Evolutionary conservation across 768 basidiomycete genomes (phyloP).

Genomic region (Leccinum subtestaceum): DNA sequence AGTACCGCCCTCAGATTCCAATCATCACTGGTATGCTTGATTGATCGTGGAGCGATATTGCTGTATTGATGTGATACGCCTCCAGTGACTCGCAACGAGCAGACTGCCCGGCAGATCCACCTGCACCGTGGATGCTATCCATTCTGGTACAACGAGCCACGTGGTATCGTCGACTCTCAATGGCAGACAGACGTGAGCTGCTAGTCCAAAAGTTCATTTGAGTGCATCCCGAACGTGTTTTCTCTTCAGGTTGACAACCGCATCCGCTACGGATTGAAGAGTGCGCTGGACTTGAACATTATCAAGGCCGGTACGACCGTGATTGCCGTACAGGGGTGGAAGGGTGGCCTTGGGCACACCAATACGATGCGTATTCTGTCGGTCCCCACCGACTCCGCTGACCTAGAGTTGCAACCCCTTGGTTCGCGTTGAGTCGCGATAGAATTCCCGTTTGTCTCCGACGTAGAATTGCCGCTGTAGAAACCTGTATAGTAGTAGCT

Average conservation of each 20-base stretch:
- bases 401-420: conserved; percentile 70
- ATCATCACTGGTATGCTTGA: conserved; percentile 81
- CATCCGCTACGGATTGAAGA: conserved; percentile 83
- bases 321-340: conserved; percentile 99
- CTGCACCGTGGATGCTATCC: conserved; percentile 96
- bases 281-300: conserved; percentile 79
- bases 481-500: conserved; percentile 1
- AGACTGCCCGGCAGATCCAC: conserved; percentile 95
- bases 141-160: conserved; percentile 94
- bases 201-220: background rate
- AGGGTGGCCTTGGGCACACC: conserved; percentile 94
- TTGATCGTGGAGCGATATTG: background rate
- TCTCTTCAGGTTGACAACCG: conserved; percentile 75
- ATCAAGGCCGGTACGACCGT: conserved; percentile 87
- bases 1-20: conserved; percentile 90
- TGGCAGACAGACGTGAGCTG: conserved; percentile 94
- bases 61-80: conserved; percentile 5
- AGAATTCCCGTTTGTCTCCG: conserved; percentile 2
- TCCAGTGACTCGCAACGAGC: conserved; percentile 90
- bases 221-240: conserved; percentile 9
- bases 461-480: conserved; percentile 5
- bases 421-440: conserved; percentile 28
- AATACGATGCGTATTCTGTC: conserved; percentile 84
- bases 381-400: conserved; percentile 78
- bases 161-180: conserved; percentile 81